Evolutionary conservation across 2,329 filamentous ascomycete species (phyloP).

Genomic region (Aspergillus viridinutans): DNA sequence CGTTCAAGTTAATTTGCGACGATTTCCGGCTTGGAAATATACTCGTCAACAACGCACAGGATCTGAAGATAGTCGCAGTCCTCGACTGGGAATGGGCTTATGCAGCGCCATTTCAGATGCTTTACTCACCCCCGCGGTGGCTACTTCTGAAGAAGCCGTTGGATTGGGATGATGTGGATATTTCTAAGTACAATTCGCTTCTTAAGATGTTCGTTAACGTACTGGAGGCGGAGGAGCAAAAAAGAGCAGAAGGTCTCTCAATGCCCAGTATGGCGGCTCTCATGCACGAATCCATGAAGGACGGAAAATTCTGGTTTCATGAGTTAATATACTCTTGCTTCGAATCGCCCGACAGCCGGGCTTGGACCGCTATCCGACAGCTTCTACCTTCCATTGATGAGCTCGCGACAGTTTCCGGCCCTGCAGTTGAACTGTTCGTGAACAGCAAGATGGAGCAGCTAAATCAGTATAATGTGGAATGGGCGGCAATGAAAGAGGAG

Average conservation of each 20-base stretch:
- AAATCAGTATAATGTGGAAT: not conserved
- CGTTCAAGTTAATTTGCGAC: conserved; percentile 6
- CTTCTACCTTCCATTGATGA: not conserved
- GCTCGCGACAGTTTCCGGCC: not conserved
- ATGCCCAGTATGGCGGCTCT: not conserved
- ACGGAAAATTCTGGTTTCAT: not conserved
- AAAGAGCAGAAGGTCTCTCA: not conserved
- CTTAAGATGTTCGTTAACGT: not conserved
- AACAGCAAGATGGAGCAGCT: not conserved
- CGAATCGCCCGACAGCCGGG: not conserved
- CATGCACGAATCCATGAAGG: not conserved
- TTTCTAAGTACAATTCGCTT: not conserved
- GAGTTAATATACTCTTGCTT: not conserved
- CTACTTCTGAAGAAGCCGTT: conserved; percentile 3
- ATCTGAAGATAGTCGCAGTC: conserved; percentile 2
- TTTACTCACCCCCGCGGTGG: conserved; percentile 1
- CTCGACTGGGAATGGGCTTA: conserved; percentile 5
- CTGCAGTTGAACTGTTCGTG: not conserved
- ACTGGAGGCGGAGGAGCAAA: not conserved
- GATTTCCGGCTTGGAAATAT: not conserved
- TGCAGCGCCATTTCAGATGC: conserved; percentile 3
- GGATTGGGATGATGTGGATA: conserved; percentile 1
- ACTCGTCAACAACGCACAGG: not conserved
- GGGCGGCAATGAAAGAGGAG: not conserved
- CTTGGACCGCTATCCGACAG: not conserved